Evolutionary conservation across 495 filamentous ascomycete genomes (phyloP).

Genomic region (Pseudoneurospora amorphoporcata): DNA sequence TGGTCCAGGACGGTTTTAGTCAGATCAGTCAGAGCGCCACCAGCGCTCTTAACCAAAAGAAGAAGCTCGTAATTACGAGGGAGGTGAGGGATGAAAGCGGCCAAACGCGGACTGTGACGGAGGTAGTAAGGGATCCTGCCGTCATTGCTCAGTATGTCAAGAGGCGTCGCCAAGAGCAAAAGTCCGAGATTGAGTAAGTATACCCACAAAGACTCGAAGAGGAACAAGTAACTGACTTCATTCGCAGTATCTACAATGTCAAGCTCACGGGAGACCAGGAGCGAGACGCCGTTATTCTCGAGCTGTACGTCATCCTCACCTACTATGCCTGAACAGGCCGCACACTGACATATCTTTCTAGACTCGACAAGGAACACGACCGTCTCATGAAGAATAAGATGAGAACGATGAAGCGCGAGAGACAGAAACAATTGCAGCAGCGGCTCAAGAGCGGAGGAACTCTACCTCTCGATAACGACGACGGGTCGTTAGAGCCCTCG

Average conservation of each 20-base stretch:
- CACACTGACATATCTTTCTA: slow-evolving; percentile 18
- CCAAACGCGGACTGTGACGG: slow-evolving; percentile 44
- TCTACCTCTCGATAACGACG: slow-evolving; percentile 12
- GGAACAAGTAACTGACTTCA: slow-evolving; percentile 12
- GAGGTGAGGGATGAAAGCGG: slow-evolving; percentile 52
- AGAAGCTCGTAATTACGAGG: slow-evolving; percentile 65
- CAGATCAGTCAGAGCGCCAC: slow-evolving; percentile 72
- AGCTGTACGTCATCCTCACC: slow-evolving; percentile 18
- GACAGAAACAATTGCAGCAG: slow-evolving; percentile 57
- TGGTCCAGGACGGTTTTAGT: slow-evolving; percentile 60
- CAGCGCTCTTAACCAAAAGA: slow-evolving; percentile 53
- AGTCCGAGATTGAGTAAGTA: slow-evolving; percentile 57
- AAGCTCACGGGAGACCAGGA: slow-evolving; percentile 68
- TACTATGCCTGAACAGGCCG: neutral
- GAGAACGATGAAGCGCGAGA: slow-evolving; percentile 81
- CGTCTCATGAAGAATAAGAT: slow-evolving; percentile 86
- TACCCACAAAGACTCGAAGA: neutral
- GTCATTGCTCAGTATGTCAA: slow-evolving; percentile 59
- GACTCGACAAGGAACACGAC: slow-evolving; percentile 64
- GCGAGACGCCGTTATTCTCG: slow-evolving; percentile 26
- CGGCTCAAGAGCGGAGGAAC: slow-evolving; percentile 33
- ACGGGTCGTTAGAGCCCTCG: slow-evolving; percentile 37
- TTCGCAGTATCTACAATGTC: slow-evolving; percentile 34
- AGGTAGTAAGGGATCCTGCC: slow-evolving; percentile 59
- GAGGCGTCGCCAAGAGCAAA: slow-evolving; percentile 43